These are phyloP conservation scores for Spathaspora sp. DNA, from an alignment of 805 yeast genomes.

Conservation along the genomic window DNA sequence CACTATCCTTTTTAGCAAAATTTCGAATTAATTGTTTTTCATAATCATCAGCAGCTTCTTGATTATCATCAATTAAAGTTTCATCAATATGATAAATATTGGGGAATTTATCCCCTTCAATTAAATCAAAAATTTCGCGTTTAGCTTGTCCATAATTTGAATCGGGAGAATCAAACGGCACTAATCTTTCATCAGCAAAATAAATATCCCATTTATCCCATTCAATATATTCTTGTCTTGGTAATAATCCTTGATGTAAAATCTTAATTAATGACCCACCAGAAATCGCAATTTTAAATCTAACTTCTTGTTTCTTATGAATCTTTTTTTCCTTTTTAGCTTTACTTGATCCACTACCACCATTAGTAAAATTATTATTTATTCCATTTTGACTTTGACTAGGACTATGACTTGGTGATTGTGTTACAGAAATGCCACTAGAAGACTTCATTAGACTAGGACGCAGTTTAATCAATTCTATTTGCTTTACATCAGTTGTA, in stretches of 20 bases:
- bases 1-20: conserved; percentile 95
- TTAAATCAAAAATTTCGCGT: conserved; percentile 70
- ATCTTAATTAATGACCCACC: conserved; percentile 93
- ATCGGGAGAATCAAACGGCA: conserved; percentile 77
- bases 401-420: conserved; percentile 9
- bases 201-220: conserved; percentile 96
- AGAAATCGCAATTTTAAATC: conserved; percentile 86
- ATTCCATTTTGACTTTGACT: conserved; percentile 7
- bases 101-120: conserved; percentile 57
- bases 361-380: conserved; percentile 3
- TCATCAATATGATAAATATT: conserved; percentile 82
- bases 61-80: conserved; percentile 68
- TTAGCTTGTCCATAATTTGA: conserved; percentile 91
- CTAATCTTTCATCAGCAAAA: conserved; percentile 94
- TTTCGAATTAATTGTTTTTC: conserved; percentile 83
- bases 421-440: neutral
- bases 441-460: conserved; percentile 4
- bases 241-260: conserved; percentile 77
- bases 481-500: conserved; percentile 33
- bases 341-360: conserved; percentile 11
- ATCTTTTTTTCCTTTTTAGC: conserved; percentile 30
- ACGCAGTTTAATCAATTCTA: conserved; percentile 28
- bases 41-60: conserved; percentile 91
- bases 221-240: conserved; percentile 64
- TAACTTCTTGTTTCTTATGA: conserved; percentile 54